A percentile compares a stretch with the other conserved stretches of the same genome.
Conservation (phyloP, 2,329 filamentous ascomycete species). For the Monosporascus sp. region DNA sequence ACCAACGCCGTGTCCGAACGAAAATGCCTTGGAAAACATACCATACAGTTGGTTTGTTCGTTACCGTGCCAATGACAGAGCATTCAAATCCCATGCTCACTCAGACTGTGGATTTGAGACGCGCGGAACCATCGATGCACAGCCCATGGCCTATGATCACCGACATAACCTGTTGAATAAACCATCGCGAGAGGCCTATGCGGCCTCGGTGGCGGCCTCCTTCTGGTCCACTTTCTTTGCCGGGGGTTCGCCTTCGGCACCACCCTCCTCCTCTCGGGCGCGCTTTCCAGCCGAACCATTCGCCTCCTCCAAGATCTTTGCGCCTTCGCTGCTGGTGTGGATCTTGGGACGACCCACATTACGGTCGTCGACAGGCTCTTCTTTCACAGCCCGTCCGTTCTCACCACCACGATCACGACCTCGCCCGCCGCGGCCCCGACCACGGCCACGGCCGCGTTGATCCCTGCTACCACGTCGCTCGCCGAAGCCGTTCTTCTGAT, state of each 20-base stretch:
- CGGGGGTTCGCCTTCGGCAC: conserved; percentile 35
- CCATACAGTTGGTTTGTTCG: neutral
- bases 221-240: conserved; percentile 60
- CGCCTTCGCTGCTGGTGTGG: conserved; percentile 37
- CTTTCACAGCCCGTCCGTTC: conserved; percentile 27
- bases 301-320: conserved; percentile 27
- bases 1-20: neutral
- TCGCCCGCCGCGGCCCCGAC: conserved; percentile 32
- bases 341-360: conserved; percentile 36
- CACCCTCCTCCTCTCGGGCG: conserved; percentile 45
- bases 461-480: conserved; percentile 36
- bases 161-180: neutral
- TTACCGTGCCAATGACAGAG: neutral
- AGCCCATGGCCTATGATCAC: neutral
- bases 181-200: conserved; percentile 2
- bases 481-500: conserved; percentile 55
- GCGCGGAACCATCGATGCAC: neutral
- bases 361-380: conserved; percentile 20
- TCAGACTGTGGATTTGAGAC: neutral
- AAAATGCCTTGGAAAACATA: neutral
- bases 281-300: conserved; percentile 42
- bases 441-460: conserved; percentile 30
- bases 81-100: neutral
- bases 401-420: conserved; percentile 33
- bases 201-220: conserved; percentile 23